A percentile compares a stretch with the other conserved stretches of the same genome.
phyloP scores from a whole-genome alignment of 139 green algal species.

The Micractinium conductrix region DNA sequence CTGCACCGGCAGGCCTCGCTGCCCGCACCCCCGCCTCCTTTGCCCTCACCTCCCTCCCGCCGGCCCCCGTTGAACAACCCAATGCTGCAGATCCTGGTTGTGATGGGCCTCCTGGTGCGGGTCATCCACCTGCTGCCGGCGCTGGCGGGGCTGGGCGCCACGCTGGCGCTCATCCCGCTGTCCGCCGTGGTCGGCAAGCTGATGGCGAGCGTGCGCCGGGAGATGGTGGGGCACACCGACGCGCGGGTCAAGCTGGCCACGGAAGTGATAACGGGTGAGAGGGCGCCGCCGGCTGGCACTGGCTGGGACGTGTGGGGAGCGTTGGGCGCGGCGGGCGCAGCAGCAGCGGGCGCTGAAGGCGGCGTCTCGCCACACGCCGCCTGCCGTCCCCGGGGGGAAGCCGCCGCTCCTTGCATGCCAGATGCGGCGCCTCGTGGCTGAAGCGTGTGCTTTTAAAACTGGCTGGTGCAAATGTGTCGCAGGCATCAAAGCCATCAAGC shows the following conservation, averaged over 20 bases:
- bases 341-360: no score
- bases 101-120: conserved; percentile 81
- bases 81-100: conserved; percentile 70
- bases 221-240: conserved; percentile 76
- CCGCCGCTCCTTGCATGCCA: no score
- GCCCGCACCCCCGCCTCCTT: no score
- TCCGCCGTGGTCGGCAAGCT: conserved; percentile 66
- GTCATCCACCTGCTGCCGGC: conserved; percentile 74
- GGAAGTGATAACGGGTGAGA: conserved; percentile 82
- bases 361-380: no score
- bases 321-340: no score
- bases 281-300: no score
- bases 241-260: conserved; percentile 78
- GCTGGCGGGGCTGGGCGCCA: conserved; percentile 76
- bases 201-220: conserved; percentile 60
- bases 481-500: conserved; percentile 94
- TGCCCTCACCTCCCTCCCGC: background rate
- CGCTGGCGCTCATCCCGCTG: conserved; percentile 79
- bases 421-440: no score
- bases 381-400: no score
- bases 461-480: no score
- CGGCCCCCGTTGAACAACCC: background rate
- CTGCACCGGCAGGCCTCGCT: no score
- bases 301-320: no score
- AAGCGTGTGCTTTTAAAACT: no score